Percentiles rank a stretch among this genome's conserved stretches.
Evolutionary conservation across 139 green algal species (phyloP).

Genomic region (Pedinophyceae sp.): DNA sequence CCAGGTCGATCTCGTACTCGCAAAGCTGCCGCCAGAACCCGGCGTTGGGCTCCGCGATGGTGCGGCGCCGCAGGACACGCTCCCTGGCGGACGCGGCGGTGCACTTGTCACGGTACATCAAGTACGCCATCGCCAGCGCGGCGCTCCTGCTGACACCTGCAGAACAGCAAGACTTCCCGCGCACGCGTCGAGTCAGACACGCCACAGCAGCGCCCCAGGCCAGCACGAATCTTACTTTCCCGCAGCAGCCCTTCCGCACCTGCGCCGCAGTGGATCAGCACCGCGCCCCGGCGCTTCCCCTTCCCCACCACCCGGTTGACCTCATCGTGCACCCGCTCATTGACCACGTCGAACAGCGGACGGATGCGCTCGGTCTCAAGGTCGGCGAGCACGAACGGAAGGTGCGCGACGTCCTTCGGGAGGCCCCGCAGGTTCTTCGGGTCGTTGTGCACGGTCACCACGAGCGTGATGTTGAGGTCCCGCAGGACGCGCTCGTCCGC

Average conservation of each 20-base stretch:
- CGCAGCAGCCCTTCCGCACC: too few species aligned
- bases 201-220: too few species aligned
- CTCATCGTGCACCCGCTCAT: constrained; percentile 3
- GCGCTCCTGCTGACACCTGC: constrained; percentile 30
- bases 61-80: constrained; percentile 16
- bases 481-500: constrained; percentile 20
- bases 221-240: too few species aligned
- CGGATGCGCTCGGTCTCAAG: constrained; percentile 15
- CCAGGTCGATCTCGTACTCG: constrained; percentile 45
- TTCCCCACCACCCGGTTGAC: constrained; percentile 20
- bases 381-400: constrained; percentile 38
- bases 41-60: constrained; percentile 46
- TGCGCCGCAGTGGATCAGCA: constrained; percentile 70
- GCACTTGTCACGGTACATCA: constrained; percentile 53
- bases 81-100: constrained; percentile 21
- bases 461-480: constrained; percentile 32
- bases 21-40: constrained; percentile 62
- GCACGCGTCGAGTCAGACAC: too few species aligned
- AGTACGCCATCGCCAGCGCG: constrained; percentile 52
- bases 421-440: constrained; percentile 32
- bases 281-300: constrained; percentile 18
- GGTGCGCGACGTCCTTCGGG: constrained; percentile 17
- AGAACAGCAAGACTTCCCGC: not conserved
- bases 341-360: not conserved
- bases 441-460: constrained; percentile 51